Conservation (phyloP, 2,329 filamentous ascomycete species). For the Fusarium fujikuroi region DNA sequence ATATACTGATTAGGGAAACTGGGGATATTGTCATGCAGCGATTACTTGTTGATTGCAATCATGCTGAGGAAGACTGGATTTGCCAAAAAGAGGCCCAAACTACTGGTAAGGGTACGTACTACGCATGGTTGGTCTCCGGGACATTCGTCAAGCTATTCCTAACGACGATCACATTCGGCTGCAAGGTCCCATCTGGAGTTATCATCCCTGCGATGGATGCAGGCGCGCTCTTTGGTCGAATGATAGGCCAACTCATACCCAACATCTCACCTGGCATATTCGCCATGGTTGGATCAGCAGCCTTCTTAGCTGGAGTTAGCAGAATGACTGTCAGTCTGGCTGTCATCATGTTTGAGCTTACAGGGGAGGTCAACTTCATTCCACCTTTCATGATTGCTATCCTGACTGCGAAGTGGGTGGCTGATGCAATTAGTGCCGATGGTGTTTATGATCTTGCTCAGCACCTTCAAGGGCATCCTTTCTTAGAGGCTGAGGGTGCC, state of each 20-base stretch:
- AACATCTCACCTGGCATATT: slow-evolving; percentile 30
- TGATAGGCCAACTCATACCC: slow-evolving; percentile 13
- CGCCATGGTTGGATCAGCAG: slow-evolving; percentile 31
- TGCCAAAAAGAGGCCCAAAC: slow-evolving; percentile 23
- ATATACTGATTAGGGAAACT: slow-evolving; percentile 20
- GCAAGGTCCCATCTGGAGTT: slow-evolving; percentile 31
- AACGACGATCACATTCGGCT: slow-evolving; percentile 31
- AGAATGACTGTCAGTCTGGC: slow-evolving; percentile 34
- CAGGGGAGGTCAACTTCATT: slow-evolving; percentile 32
- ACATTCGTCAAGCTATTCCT: slow-evolving; percentile 25
- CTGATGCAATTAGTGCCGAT: slow-evolving; percentile 28
- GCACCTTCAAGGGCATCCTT: slow-evolving; percentile 27
- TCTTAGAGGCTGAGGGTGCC: slow-evolving; percentile 19
- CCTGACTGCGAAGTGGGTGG: slow-evolving; percentile 27
- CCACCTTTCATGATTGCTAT: slow-evolving; percentile 27
- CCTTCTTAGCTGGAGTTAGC: slow-evolving; percentile 28
- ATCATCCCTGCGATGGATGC: slow-evolving; percentile 30
- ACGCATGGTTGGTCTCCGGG: slow-evolving; percentile 20
- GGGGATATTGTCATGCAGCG: slow-evolving; percentile 33
- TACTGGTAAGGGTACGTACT: slow-evolving; percentile 12
- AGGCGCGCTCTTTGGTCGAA: slow-evolving; percentile 21
- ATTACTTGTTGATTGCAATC: slow-evolving; percentile 23
- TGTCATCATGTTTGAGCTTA: slow-evolving; percentile 33
- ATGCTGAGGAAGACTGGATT: slow-evolving; percentile 14
- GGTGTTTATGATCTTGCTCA: slow-evolving; percentile 32